Evolutionary conservation across 345 rosid genomes (phyloP).

Genomic region (Adansonia digitata): DNA sequence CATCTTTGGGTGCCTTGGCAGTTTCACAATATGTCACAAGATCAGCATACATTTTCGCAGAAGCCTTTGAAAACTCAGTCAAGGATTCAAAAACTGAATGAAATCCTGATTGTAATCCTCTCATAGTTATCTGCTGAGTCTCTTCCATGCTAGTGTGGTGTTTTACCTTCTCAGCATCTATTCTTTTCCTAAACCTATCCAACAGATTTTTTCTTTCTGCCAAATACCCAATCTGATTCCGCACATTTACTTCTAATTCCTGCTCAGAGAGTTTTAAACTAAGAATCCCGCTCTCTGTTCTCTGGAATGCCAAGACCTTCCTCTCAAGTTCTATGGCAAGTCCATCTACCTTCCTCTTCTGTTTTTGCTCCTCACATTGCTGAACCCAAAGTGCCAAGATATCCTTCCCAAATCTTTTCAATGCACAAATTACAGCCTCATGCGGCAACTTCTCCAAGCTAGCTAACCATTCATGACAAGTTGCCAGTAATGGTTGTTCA

Average conservation of each 20-base stretch:
- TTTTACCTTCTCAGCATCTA: constrained; percentile 33
- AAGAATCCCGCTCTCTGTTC: constrained; percentile 29
- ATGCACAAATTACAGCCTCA: constrained; percentile 24
- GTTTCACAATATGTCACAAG: constrained; percentile 22
- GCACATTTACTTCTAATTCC: constrained; percentile 17
- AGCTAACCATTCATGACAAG: constrained; percentile 35
- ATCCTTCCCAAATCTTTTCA: constrained; percentile 28
- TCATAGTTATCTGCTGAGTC: constrained; percentile 26
- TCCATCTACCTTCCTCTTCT: constrained; percentile 37
- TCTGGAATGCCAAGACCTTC: constrained; percentile 26
- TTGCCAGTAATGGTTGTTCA: constrained; percentile 28
- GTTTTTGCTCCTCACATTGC: constrained; percentile 41
- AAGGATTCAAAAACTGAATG: constrained; percentile 30
- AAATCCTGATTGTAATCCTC: constrained; percentile 37
- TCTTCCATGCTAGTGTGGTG: constrained; percentile 31
- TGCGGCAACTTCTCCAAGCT: constrained; percentile 31
- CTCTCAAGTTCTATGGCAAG: constrained; percentile 29
- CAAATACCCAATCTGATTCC: constrained; percentile 20
- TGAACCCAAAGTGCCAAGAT: constrained; percentile 29
- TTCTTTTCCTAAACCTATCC: constrained; percentile 24
- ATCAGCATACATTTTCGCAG: constrained; percentile 29
- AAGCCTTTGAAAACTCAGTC: constrained; percentile 32
- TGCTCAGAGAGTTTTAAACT: constrained; percentile 17
- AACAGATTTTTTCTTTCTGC: constrained; percentile 24
- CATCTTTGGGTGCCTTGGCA: constrained; percentile 8